Evolutionary conservation across 805 yeast species (phyloP).

Genomic region (Cyberlindnera subsufficiens): DNA sequence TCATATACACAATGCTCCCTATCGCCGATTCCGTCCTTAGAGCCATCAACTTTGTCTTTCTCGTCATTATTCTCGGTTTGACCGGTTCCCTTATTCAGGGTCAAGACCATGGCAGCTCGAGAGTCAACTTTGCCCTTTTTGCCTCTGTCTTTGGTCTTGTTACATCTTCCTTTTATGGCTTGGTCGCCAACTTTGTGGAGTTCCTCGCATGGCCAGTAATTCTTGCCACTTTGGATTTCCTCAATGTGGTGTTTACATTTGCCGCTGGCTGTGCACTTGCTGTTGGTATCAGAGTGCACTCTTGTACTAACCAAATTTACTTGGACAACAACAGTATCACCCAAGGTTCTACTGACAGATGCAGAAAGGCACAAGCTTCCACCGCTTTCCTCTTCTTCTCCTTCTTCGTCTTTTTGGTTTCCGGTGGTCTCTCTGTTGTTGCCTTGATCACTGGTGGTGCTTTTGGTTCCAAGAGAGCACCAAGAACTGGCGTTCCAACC

Average conservation of each 20-base stretch:
- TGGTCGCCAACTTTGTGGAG: constrained; percentile 68
- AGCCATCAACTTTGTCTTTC: constrained; percentile 64
- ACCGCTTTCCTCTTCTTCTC: constrained; percentile 82
- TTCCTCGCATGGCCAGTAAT: constrained; percentile 85
- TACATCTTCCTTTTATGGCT: constrained; percentile 75
- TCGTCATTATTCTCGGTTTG: constrained; percentile 77
- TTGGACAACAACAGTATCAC: constrained; percentile 59
- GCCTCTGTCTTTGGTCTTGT: constrained; percentile 82
- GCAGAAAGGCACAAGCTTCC: constrained; percentile 91
- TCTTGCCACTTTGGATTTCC: constrained; percentile 69
- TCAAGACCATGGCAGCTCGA: constrained; percentile 50
- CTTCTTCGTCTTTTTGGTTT: constrained; percentile 66
- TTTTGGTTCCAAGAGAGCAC: constrained; percentile 45
- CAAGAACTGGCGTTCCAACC: constrained; percentile 82
- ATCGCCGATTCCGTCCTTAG: constrained; percentile 75
- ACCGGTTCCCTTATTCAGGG: constrained; percentile 83
- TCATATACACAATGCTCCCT: constrained; percentile 27
- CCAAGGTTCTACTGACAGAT: constrained; percentile 76
- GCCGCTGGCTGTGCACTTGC: constrained; percentile 95
- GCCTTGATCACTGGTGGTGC: constrained; percentile 54
- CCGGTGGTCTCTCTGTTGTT: constrained; percentile 45
- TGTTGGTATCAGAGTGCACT: constrained; percentile 80
- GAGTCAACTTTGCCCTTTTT: constrained; percentile 85
- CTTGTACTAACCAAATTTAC: constrained; percentile 69
- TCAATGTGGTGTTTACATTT: constrained; percentile 87